phyloP scores from a whole-genome alignment of 129 eudicot species.

The Pulicaria dysenterica region DNA sequence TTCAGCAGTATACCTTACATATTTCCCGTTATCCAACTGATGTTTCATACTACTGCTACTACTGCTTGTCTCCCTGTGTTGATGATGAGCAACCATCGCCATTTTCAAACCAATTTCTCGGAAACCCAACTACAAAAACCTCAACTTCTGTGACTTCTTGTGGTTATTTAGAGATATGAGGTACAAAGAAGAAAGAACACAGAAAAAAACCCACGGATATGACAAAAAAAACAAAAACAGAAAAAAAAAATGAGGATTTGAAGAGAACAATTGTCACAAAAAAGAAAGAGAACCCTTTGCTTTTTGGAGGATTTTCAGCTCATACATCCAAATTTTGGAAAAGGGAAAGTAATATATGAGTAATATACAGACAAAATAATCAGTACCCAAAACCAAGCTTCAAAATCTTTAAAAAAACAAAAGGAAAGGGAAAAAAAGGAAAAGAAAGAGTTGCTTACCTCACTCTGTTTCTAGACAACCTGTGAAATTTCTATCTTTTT shows the following conservation, averaged over 20 bases:
- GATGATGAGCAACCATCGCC: slow-evolving; percentile 77
- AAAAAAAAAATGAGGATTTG: slow-evolving; percentile 17
- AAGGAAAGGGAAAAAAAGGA: slow-evolving; percentile 5
- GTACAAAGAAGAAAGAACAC: background rate
- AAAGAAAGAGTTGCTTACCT: slow-evolving; percentile 23
- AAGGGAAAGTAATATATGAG: slow-evolving; percentile 31
- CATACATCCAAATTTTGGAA: slow-evolving; percentile 23
- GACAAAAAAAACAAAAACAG: background rate
- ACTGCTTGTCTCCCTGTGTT: slow-evolving; percentile 58
- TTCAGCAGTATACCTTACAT: slow-evolving; percentile 85
- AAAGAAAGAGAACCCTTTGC: slow-evolving; percentile 29
- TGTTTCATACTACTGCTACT: slow-evolving; percentile 65
- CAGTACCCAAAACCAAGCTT: background rate
- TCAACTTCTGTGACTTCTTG: background rate
- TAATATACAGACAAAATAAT: slow-evolving; percentile 35
- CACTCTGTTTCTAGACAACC: slow-evolving; percentile 27
- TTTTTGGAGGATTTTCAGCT: slow-evolving; percentile 37
- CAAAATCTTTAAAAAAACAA: slow-evolving; percentile 6
- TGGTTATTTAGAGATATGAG: slow-evolving; percentile 17
- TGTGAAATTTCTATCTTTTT: slow-evolving; percentile 18
- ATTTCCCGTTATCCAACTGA: slow-evolving; percentile 81
- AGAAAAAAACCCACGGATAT: no score
- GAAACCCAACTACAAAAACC: slow-evolving; percentile 6
- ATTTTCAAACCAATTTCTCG: slow-evolving; percentile 38
- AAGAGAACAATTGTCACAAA: slow-evolving; percentile 23